These are phyloP conservation scores for Diversispora epigaea DNA, from an alignment of 192 early-diverging fungal species.

Conservation along the genomic window DNA sequence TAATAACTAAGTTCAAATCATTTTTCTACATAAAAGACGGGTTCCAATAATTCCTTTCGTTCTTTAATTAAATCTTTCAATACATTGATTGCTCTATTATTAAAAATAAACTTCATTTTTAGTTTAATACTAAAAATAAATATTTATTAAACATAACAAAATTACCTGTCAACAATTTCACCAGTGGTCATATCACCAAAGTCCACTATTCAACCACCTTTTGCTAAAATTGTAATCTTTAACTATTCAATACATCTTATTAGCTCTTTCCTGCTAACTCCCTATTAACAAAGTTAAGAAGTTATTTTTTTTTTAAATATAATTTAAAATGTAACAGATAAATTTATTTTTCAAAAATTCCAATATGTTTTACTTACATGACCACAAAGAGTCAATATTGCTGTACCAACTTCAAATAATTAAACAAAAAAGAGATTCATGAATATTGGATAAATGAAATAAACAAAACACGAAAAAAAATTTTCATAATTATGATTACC, in stretches of 20 bases:
- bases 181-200: slow-evolving; percentile 69
- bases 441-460: neutral
- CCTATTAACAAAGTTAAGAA: slow-evolving; percentile 38
- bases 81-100: slow-evolving; percentile 57
- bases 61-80: slow-evolving; percentile 75
- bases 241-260: slow-evolving; percentile 79
- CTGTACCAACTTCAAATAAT: slow-evolving; percentile 59
- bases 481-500: neutral
- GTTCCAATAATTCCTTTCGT: slow-evolving; percentile 75
- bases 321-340: neutral
- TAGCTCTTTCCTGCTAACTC: slow-evolving; percentile 62
- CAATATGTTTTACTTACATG: slow-evolving; percentile 54
- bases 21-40: slow-evolving; percentile 78
- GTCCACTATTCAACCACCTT: slow-evolving; percentile 77
- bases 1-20: slow-evolving; percentile 82
- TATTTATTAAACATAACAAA: neutral
- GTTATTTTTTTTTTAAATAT: neutral
- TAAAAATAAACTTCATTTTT: neutral
- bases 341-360: neutral
- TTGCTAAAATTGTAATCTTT: slow-evolving; percentile 54
- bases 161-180: slow-evolving; percentile 72
- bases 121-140: neutral
- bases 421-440: neutral
- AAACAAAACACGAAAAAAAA: neutral
- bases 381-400: slow-evolving; percentile 79